Evolutionary conservation across 257 asterid genomes (phyloP).

Genomic region (Rehmannia glutinosa): DNA sequence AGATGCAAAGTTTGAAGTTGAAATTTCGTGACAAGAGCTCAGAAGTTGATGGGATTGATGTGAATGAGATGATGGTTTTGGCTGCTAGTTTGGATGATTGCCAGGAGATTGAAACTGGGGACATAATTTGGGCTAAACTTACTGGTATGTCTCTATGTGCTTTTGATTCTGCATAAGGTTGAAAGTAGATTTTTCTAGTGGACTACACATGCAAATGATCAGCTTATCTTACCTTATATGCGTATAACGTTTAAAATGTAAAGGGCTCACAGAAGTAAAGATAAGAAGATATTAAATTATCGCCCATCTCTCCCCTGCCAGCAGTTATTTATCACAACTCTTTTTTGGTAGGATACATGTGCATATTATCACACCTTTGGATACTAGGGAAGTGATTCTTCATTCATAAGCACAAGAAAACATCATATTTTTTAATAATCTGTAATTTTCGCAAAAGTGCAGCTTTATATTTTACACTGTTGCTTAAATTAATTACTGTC

Average conservation of each 20-base stretch:
- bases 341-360: no score
- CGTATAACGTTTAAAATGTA: conserved; percentile 1
- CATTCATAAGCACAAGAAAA: neutral
- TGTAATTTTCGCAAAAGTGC: neutral
- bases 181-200: conserved; percentile 9
- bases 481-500: conserved; percentile 3
- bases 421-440: conserved; percentile 6
- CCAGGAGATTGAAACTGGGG: conserved; percentile 83
- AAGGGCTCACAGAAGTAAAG: conserved; percentile 2
- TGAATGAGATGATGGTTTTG: conserved; percentile 79
- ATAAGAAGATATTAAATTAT: neutral
- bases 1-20: conserved; percentile 59
- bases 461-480: conserved; percentile 8
- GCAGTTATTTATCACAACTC: neutral
- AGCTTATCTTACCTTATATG: conserved; percentile 5
- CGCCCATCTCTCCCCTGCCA: neutral
- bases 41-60: conserved; percentile 68
- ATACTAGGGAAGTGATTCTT: neutral
- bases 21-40: conserved; percentile 39
- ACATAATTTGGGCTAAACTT: conserved; percentile 96
- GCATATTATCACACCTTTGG: neutral
- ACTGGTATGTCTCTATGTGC: conserved; percentile 54
- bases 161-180: conserved; percentile 7
- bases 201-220: neutral
- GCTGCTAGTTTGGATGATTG: conserved; percentile 82